Base-by-base conservation (phyloP, 1,139 yeast genomes). In the Nakaseomyces bracarensis region DNA sequence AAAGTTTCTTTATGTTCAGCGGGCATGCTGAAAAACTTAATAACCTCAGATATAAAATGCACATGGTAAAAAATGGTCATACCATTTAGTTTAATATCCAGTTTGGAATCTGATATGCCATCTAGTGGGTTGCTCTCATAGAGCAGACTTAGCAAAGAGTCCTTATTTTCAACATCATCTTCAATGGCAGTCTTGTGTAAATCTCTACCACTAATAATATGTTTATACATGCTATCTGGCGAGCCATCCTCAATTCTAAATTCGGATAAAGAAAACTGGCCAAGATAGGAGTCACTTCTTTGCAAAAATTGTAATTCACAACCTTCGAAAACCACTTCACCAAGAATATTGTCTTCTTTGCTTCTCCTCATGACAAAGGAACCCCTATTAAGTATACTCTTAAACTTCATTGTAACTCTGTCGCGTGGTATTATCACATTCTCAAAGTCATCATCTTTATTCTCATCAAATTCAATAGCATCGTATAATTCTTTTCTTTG, bases 381-480 rank as follows among this genome's bases (percentile, higher is more conserved):
- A 20, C 97, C 98, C 43, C 75, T 77, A 37, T 78, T 72, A 50
- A 91, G 72, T 8, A 80, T 68, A 18, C 94, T 79, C 23, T 75
- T 71, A 2, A 89, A 60, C 48, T 82, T 83, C 47, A 83, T 54
- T 19, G 74, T 76, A 3, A 82, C 76, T 31, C 87, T 70, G 47
- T 87, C 93, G 41, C 77, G 72, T 0, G 96, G 95, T 1, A 83
- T 57, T 49, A 82, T 82, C 10, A 81, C 67, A 0, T 79, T 65
- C 13, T 75, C 75, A 0, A 69, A 50, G 0, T 75, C 55, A 0
- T 74, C 72, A 42, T 74, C 70, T 22, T 75, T 68, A 48, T 87
- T 96, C 48, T 87, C 96, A 53, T 87, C 85, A 65, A 82, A 89
- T 48, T 89, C 99, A 49, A 93, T 91, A 0, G 96, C 95, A 48